A percentile compares a stretch with the other conserved stretches of the same genome.
Conservation (phyloP, 108 stramenopile species). For the Schizochytrium sp. region DNA sequence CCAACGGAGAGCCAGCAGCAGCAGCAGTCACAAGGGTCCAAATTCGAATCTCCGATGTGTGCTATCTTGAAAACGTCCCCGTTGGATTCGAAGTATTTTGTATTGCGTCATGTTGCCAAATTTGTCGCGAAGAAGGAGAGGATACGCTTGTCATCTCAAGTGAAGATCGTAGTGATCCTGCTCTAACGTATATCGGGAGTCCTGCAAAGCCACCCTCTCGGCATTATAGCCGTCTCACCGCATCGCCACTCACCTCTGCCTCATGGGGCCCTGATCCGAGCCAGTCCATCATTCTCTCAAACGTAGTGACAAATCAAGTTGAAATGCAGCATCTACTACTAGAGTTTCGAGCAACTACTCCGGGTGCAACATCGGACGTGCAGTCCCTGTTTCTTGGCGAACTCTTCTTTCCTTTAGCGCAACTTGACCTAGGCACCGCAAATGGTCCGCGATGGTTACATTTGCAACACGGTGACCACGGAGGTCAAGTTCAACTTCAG, state of each 20-base stretch:
- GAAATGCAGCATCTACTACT: conserved; percentile 29
- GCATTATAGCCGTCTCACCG: too few species aligned
- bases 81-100: neutral
- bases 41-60: neutral
- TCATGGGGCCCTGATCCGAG: too few species aligned
- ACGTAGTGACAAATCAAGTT: neutral
- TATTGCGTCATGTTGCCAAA: conserved; percentile 59
- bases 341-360: neutral
- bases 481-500: neutral
- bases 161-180: conserved; percentile 3
- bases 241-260: too few species aligned
- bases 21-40: neutral
- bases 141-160: neutral
- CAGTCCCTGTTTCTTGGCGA: conserved; percentile 41
- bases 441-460: neutral
- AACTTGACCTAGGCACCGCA: conserved; percentile 22
- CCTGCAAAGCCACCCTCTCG: too few species aligned
- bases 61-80: neutral
- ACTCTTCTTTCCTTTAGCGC: conserved; percentile 27
- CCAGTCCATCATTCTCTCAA: neutral
- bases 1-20: neutral
- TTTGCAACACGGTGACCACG: neutral
- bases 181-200: neutral
- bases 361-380: conserved; percentile 6
- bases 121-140: conserved; percentile 1